Evolutionary conservation across 495 filamentous ascomycete species (phyloP), one percentile per base, ranked within the genome.

Genomic region (Aspergillus avenaceus): DNA sequence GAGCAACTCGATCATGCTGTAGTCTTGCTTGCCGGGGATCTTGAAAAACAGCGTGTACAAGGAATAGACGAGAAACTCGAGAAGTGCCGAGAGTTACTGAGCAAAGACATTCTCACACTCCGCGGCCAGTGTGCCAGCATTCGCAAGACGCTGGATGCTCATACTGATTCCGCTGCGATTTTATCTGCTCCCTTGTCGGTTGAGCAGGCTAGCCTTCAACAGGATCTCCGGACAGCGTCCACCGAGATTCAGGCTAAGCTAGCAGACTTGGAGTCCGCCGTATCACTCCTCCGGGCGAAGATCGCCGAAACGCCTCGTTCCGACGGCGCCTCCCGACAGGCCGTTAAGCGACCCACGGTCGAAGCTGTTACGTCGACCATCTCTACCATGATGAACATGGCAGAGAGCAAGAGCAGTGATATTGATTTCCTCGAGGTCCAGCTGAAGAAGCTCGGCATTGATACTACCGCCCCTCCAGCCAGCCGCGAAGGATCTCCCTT

Each of bases 361-460:
- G 95, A 97, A 54, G 89, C 90, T 7, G 90, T 97, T 16, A 82
- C 88, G 36, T 87, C 86, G 42, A 97, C 95, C 5, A 95, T 99
- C 53, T 73, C 73, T 45, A 96, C 93, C 47, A 88, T 99, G 82
- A 97, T 91, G 45, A 81, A 71, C 51, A 95, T 97, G 88, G 85
- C 85, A 0, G 88, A 96, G 72, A 84, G 84, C 66, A 87, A 84
- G 61, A 90, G 85, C 63, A 84, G 82, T 38, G 93, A 97, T 54
- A 84, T 97, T 41, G 89, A 95, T 64, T 80, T 95, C 9, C 76
- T 97, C 23, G 93, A 96, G 63, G 79, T 81, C 28, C 87, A 95
- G 55, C 84, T 97, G 72, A 80, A 83, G 23, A 84, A 81, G 43
- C 72, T 95, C 8, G 76, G 86, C 3, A 59, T 90, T 5, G 66